Evolutionary conservation across 345 rosid genomes (phyloP).

Genomic region (Brassica nigra): DNA sequence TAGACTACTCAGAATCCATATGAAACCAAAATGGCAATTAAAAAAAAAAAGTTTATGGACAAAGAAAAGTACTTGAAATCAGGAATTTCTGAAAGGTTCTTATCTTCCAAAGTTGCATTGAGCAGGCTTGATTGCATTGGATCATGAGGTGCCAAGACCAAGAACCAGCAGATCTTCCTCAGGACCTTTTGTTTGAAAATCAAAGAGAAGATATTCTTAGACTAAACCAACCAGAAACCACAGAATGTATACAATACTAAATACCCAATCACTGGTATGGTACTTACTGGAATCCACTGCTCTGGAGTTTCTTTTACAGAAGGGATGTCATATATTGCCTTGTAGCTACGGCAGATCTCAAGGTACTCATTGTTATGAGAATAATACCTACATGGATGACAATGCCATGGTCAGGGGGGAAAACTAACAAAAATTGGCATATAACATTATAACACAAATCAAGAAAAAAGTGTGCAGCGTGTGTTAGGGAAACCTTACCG

Average conservation of each 20-base stretch:
- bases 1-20: not conserved
- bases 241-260: not conserved
- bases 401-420: not conserved
- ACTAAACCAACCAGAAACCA: not conserved
- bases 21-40: not conserved
- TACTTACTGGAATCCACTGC: constrained; percentile 76
- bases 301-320: constrained; percentile 72
- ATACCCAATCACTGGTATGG: constrained; percentile 1
- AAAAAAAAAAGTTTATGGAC: not conserved
- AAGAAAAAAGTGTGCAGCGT: not conserved
- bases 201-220: not conserved
- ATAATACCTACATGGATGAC: constrained; percentile 61
- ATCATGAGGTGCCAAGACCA: constrained; percentile 74
- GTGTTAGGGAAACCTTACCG: constrained; percentile 45
- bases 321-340: constrained; percentile 91
- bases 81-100: constrained; percentile 73
- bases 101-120: constrained; percentile 75
- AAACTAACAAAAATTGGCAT: not conserved
- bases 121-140: constrained; percentile 85
- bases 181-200: constrained; percentile 45
- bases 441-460: not conserved
- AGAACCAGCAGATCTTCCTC: constrained; percentile 83
- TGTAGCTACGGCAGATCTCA: constrained; percentile 90
- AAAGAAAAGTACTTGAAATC: constrained; percentile 61
- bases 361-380: constrained; percentile 81